Evolutionary conservation across 257 asterid species (phyloP).

Genomic region (Penstemon eatonii): DNA sequence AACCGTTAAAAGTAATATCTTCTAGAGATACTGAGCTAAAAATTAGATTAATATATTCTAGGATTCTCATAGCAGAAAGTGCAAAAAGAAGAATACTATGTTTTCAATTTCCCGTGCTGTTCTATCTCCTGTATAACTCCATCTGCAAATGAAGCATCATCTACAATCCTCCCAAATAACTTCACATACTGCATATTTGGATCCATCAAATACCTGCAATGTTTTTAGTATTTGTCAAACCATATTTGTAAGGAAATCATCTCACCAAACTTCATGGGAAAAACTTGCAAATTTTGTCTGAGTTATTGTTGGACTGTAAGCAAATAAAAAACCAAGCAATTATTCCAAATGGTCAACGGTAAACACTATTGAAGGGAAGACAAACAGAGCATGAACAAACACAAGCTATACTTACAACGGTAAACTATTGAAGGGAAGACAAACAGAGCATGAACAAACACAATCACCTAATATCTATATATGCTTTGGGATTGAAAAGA

Average conservation of each 20-base stretch:
- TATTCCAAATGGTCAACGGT: neutral
- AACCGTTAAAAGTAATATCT: neutral
- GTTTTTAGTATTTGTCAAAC: neutral
- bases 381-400: neutral
- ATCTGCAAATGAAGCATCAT: slow-evolving; percentile 59
- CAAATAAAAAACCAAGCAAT: neutral
- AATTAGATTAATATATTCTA: slow-evolving; percentile 7
- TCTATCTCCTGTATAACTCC: slow-evolving; percentile 78
- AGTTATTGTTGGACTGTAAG: too few species aligned
- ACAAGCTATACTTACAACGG: too few species aligned
- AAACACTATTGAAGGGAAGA: neutral
- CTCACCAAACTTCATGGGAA: too few species aligned
- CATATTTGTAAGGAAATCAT: too few species aligned
- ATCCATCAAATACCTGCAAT: slow-evolving; percentile 86
- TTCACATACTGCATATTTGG: slow-evolving; percentile 86
- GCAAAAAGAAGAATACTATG: slow-evolving; percentile 25
- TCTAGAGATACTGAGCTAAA: slow-evolving; percentile 11
- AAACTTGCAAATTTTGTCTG: too few species aligned
- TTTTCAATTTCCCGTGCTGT: slow-evolving; percentile 57
- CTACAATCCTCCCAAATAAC: slow-evolving; percentile 78
- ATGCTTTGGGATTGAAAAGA: neutral
- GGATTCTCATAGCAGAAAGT: slow-evolving; percentile 7
- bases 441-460: neutral
- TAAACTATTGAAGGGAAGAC: neutral
- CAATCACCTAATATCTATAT: too few species aligned